These are phyloP conservation scores for Calocybe gangraenosa DNA, from an alignment of 768 basidiomycete species.

Conservation along the genomic window DNA sequence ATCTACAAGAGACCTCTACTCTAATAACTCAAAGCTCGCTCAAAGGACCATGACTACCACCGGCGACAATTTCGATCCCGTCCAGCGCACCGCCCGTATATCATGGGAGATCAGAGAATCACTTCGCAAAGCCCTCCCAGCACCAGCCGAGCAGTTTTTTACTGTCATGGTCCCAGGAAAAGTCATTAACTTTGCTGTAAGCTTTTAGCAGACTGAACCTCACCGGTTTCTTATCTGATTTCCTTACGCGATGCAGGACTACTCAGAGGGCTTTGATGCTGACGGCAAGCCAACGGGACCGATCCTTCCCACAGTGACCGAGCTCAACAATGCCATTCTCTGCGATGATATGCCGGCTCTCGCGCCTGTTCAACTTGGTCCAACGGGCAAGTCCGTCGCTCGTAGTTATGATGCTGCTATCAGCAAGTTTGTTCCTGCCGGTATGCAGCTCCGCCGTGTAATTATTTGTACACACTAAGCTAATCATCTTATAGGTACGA, in stretches of 20 bases:
- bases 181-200: background rate
- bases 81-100: background rate
- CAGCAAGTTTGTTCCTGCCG: slow-evolving; percentile 5
- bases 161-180: slow-evolving; percentile 1
- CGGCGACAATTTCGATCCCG: background rate
- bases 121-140: background rate
- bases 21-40: background rate
- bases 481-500: background rate
- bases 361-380: background rate
- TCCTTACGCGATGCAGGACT: background rate
- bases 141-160: background rate
- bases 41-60: background rate
- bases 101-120: background rate
- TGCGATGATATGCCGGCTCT: background rate
- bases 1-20: background rate
- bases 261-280: background rate
- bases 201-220: background rate
- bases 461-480: background rate
- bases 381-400: slow-evolving; percentile 1
- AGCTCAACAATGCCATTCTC: background rate
- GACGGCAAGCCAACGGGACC: background rate
- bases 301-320: background rate
- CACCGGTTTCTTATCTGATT: background rate
- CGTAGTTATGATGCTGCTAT: slow-evolving; percentile 7
- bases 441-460: background rate